Percentiles rank a stretch among this genome's conserved stretches.
Evolutionary conservation across 2,329 filamentous ascomycete species (phyloP).

Genomic region (Penicillium aurantiogriseum): DNA sequence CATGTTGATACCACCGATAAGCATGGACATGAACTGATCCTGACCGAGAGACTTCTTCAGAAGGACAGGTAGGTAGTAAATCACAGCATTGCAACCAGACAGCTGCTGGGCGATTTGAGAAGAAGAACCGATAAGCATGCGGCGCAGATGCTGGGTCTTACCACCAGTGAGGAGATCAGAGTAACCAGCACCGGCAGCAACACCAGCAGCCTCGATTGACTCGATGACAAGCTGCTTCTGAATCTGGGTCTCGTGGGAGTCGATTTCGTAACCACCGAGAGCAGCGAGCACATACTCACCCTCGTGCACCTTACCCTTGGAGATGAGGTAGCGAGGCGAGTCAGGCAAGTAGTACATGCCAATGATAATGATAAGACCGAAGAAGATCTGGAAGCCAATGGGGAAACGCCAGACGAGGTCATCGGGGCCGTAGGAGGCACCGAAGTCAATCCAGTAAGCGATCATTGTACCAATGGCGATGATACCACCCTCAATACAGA

Average conservation of each 20-base stretch:
- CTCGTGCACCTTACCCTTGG: slow-evolving; percentile 47
- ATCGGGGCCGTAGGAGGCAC: slow-evolving; percentile 37
- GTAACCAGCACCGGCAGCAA: slow-evolving; percentile 49
- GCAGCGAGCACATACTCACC: slow-evolving; percentile 53
- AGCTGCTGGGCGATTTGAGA: slow-evolving; percentile 50
- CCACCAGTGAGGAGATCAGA: slow-evolving; percentile 39
- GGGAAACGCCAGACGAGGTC: slow-evolving; percentile 52
- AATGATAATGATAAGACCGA: slow-evolving; percentile 47
- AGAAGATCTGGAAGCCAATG: slow-evolving; percentile 54
- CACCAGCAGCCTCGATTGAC: slow-evolving; percentile 64
- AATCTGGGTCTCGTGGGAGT: slow-evolving; percentile 56
- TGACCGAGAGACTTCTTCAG: slow-evolving; percentile 48
- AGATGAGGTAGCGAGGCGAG: slow-evolving; percentile 48
- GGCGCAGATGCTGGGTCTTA: slow-evolving; percentile 41
- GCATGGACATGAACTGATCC: slow-evolving; percentile 44
- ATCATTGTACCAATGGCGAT: slow-evolving; percentile 54
- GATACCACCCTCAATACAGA: slow-evolving; percentile 58
- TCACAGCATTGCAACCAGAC: slow-evolving; percentile 51
- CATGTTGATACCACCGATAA: slow-evolving; percentile 55
- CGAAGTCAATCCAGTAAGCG: slow-evolving; percentile 54
- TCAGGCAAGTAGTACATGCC: slow-evolving; percentile 47
- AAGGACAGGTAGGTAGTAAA: slow-evolving; percentile 51
- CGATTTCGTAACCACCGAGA: slow-evolving; percentile 48
- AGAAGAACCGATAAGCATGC: slow-evolving; percentile 42
- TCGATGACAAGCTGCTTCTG: slow-evolving; percentile 70